phyloP scores from a whole-genome alignment of 495 filamentous ascomycete species.

The Antarctomyces pellizariae region DNA sequence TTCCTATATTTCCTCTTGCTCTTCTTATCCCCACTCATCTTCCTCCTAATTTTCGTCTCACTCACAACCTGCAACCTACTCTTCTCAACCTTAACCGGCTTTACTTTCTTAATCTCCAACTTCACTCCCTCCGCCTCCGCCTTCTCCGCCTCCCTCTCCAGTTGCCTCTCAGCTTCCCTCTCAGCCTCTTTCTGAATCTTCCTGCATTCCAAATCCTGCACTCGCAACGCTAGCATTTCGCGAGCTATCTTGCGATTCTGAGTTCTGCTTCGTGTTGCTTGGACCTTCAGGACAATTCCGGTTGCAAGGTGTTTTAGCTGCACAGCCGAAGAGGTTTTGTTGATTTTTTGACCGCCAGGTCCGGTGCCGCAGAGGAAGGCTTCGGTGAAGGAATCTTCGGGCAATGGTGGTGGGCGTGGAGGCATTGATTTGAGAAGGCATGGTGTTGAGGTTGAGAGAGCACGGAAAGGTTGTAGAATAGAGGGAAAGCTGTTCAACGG shows the following conservation, averaged over 20 bases:
- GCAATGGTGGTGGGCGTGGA: slow-evolving; percentile 41
- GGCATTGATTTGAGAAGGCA: slow-evolving; percentile 59
- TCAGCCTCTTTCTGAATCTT: slow-evolving; percentile 27
- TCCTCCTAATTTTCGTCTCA: slow-evolving; percentile 21
- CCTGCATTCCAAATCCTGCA: slow-evolving; percentile 48
- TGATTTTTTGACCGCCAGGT: slow-evolving; percentile 94
- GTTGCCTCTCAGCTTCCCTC: slow-evolving; percentile 40
- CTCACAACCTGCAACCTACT: slow-evolving; percentile 19
- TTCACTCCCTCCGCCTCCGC: slow-evolving; percentile 45
- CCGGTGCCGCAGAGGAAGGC: slow-evolving; percentile 79
- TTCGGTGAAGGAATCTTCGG: slow-evolving; percentile 58
- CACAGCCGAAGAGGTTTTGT: slow-evolving; percentile 91
- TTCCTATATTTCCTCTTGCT: slow-evolving; percentile 23
- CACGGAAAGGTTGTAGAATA: too few species aligned
- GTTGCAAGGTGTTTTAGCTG: slow-evolving; percentile 80
- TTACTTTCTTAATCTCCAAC: slow-evolving; percentile 20
- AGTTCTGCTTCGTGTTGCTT: slow-evolving; percentile 64
- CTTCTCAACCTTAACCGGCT: slow-evolving; percentile 22
- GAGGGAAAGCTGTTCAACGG: too few species aligned
- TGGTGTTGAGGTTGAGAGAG: too few species aligned
- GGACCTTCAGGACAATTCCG: slow-evolving; percentile 74
- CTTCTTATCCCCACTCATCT: slow-evolving; percentile 24
- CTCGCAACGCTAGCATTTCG: slow-evolving; percentile 44
- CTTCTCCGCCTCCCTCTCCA: slow-evolving; percentile 47
- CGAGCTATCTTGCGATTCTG: slow-evolving; percentile 84